Evolutionary conservation across 306 rosid species (phyloP).

Genomic region (Leucaena leucocephala): DNA sequence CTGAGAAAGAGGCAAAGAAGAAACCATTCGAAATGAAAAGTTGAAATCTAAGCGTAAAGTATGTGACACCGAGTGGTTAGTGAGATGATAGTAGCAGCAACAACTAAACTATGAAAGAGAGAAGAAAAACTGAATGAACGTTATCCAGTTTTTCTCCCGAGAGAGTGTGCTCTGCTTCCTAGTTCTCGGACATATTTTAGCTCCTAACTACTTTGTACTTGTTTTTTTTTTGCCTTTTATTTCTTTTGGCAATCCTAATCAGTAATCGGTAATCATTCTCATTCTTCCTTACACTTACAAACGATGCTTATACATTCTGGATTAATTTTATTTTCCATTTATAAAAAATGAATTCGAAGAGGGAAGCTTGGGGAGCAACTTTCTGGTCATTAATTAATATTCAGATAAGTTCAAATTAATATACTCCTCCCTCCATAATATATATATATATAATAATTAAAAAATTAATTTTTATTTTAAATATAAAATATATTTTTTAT

Average conservation of each 20-base stretch:
- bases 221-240: neutral
- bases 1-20: constrained; percentile 63
- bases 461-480: too few relatives aligned
- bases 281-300: too few relatives aligned
- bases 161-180: neutral
- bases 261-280: too few relatives aligned
- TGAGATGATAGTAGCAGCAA: neutral
- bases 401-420: too few relatives aligned
- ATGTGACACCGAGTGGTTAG: neutral
- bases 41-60: constrained; percentile 4
- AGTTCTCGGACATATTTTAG: neutral
- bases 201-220: neutral
- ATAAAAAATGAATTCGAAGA: too few relatives aligned
- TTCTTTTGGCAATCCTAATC: neutral
- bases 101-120: neutral
- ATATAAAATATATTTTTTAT: too few relatives aligned
- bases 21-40: constrained; percentile 51
- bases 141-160: neutral
- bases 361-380: too few relatives aligned
- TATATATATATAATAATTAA: too few relatives aligned
- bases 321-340: too few relatives aligned
- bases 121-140: neutral
- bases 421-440: too few relatives aligned
- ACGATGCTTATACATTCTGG: too few relatives aligned
- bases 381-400: too few relatives aligned